Base-by-base conservation (phyloP, 805 yeast species). In the Ogataea ramenticola region DNA sequence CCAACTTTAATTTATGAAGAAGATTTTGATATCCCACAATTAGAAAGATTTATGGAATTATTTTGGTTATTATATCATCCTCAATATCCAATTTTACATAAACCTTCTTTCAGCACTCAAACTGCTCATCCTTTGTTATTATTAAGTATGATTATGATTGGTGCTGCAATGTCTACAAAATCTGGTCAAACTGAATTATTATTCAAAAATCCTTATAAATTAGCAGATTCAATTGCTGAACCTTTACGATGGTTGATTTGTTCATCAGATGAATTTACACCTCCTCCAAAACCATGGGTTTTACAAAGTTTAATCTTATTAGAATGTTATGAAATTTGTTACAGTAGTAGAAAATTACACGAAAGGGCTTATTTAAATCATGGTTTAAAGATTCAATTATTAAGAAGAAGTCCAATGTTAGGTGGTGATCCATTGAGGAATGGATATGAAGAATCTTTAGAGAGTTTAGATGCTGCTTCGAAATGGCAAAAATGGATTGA, bases 401-500 rank as follows among this genome's bases (percentile, higher is more conserved):
- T 72, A 43, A 57, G 74, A 46, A 55, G 77, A 45, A 64, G 71
- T 9, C 74, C 75, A 1, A 53, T 63, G 11, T 45, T 64, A 11
- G 70, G 67, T 8, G 67, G 68, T 16, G 67, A 64, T 40, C 68
- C 68, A 0, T 50, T 55, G 26, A 59, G 56, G 43, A 52, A 54
- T 24, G 56, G 50, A 14, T 46, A 47, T 29, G 57, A 50, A 10
- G 66, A 56, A 16, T 40, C 38, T 46, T 12, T 44, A 32, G 39
- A 38, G 24, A 9, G 16, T 15, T 15, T 17, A 26, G 24, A 42
- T 30, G 22, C 36, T 44, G 21, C 21, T 33, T 41, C 26, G 1
- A 47, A 78, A 55, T 67, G 72, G 70, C 49, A 69, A 60, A 65
- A 70, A 46, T 84, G 91, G 91, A 79, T 84, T 15, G 83, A 81